phyloP scores from a whole-genome alignment of 2,329 filamentous ascomycete species.

The Penicillium verrucosum region DNA sequence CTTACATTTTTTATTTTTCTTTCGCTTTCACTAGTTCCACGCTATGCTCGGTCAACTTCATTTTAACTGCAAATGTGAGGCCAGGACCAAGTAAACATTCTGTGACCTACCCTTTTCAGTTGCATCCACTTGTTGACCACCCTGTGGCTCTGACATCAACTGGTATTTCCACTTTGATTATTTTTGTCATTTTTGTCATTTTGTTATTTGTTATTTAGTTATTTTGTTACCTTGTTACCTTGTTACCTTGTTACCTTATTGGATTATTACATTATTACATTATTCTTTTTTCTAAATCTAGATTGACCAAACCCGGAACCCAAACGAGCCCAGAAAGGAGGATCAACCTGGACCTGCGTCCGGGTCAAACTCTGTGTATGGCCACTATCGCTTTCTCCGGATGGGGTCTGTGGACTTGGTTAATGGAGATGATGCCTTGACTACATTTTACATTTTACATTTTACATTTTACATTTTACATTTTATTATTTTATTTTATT shows the following conservation, averaged over 20 bases:
- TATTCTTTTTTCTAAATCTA: conserved; percentile 17
- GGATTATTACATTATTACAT: conserved; percentile 4
- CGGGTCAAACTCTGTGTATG: conserved; percentile 36
- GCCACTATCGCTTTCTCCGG: conserved; percentile 30
- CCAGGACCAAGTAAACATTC: conserved; percentile 23
- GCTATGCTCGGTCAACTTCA: conserved; percentile 8
- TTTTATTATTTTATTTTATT: conserved; percentile 21
- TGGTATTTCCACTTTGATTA: conserved; percentile 26
- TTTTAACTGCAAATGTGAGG: conserved; percentile 10
- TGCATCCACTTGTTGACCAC: conserved; percentile 32
- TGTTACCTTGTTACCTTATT: not conserved
- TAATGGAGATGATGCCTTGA: conserved; percentile 36
- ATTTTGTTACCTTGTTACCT: not conserved
- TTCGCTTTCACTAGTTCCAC: conserved; percentile 4
- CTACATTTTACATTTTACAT: conserved; percentile 12
- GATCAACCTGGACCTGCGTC: conserved; percentile 43
- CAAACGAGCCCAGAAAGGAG: conserved; percentile 37
- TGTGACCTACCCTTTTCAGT: conserved; percentile 28
- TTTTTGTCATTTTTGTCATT: not conserved
- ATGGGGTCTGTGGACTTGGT: conserved; percentile 26
- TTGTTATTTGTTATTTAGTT: too few species aligned
- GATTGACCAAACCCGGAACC: conserved; percentile 32
- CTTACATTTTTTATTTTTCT: not conserved
- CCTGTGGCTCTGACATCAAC: conserved; percentile 38
- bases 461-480: not conserved